Evolutionary conservation across 2,329 filamentous ascomycete genomes (phyloP).

Genomic region (Penicillium paneum): DNA sequence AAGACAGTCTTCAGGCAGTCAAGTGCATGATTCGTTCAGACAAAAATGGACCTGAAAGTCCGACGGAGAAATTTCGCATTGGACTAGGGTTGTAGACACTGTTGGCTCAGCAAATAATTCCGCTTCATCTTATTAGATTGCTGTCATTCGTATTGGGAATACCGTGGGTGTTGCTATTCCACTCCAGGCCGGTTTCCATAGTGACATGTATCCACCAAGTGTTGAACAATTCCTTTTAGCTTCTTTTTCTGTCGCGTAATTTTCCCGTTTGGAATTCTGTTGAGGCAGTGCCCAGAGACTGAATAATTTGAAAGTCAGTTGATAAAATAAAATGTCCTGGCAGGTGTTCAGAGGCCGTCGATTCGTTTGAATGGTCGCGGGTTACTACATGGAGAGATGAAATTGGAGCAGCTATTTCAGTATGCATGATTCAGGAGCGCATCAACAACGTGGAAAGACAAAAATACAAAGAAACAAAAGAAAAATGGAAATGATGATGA

Average conservation of each 20-base stretch:
- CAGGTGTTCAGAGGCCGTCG: too few relatives aligned
- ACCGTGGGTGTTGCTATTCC: neutral
- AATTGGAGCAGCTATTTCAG: neutral
- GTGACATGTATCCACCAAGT: neutral
- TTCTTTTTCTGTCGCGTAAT: too few relatives aligned
- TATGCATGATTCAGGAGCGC: neutral
- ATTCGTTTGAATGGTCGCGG: too few relatives aligned
- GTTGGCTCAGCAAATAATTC: neutral
- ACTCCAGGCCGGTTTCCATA: neutral
- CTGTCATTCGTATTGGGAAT: neutral
- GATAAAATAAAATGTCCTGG: too few relatives aligned
- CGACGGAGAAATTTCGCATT: neutral
- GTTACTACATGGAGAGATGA: neutral
- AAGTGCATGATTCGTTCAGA: neutral
- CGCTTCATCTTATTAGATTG: neutral
- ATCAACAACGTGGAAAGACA: neutral
- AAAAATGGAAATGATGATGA: neutral
- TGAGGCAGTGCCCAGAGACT: too few relatives aligned
- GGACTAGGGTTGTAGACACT: neutral
- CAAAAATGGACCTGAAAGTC: neutral
- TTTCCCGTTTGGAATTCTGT: too few relatives aligned
- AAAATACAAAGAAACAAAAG: neutral
- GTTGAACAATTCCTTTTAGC: too few relatives aligned
- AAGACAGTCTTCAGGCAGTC: neutral
- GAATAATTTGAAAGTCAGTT: too few relatives aligned